Conservation (phyloP, 2,329 filamentous ascomycete genomes). For the Rhytidhysteron rufulum region DNA sequence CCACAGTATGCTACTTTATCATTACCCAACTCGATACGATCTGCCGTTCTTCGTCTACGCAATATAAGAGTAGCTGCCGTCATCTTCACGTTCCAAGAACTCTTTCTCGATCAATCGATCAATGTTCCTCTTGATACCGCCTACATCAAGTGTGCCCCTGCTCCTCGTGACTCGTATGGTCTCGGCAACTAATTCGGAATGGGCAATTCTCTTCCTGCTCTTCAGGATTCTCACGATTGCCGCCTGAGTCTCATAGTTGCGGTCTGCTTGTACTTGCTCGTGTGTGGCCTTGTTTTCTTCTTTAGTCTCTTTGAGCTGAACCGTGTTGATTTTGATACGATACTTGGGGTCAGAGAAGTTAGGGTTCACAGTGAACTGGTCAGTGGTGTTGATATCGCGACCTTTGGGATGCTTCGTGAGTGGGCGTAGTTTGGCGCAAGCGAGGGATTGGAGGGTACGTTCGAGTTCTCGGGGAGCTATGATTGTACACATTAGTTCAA, state of each 20-base stretch:
- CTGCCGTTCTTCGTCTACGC: constrained; percentile 34
- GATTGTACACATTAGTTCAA: too few relatives aligned
- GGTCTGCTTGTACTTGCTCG: constrained; percentile 80
- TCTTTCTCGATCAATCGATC: constrained; percentile 64
- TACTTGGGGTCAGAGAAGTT: constrained; percentile 76
- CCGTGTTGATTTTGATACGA: constrained; percentile 97
- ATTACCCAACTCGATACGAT: too few relatives aligned
- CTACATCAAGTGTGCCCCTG: constrained; percentile 77
- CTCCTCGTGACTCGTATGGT: constrained; percentile 88
- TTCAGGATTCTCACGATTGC: constrained; percentile 98
- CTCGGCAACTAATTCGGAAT: constrained; percentile 83
- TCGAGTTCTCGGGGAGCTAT: constrained; percentile 71
- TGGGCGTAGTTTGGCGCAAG: constrained; percentile 83
- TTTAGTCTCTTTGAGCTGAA: constrained; percentile 92
- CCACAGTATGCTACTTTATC: too few relatives aligned
- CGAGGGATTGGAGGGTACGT: constrained; percentile 89
- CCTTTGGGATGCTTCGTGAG: constrained; percentile 81
- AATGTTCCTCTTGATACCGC: constrained; percentile 94
- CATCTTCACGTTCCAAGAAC: constrained; percentile 35
- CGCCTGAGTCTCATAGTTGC: constrained; percentile 94
- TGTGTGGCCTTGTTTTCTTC: constrained; percentile 94
- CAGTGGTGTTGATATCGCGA: constrained; percentile 70
- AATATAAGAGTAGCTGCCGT: constrained; percentile 44
- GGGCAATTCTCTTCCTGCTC: constrained; percentile 79
- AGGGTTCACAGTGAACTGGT: constrained; percentile 81